A percentile compares a stretch with the other conserved stretches of the same genome.
Conservation (phyloP, 352 stramenopile species). For the Pythium periplocum region DNA sequence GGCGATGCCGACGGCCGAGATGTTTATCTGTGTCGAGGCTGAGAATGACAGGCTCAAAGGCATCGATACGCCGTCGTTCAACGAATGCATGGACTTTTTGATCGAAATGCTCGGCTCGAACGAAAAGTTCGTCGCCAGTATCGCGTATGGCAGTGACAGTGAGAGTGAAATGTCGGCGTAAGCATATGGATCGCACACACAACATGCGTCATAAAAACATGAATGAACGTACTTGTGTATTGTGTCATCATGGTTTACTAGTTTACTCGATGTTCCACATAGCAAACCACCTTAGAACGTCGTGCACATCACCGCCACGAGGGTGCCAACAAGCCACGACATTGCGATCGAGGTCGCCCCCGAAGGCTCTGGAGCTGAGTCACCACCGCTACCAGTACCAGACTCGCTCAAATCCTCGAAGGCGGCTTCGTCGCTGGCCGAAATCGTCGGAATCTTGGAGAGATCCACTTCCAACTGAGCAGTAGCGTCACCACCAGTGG, state of each 20-base stretch:
- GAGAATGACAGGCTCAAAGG: background rate
- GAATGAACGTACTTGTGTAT: background rate
- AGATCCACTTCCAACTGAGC: constrained; percentile 50
- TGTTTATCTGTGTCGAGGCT: background rate
- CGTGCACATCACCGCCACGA: constrained; percentile 1
- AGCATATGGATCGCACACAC: constrained; percentile 8
- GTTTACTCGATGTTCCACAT: no score
- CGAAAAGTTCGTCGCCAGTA: background rate
- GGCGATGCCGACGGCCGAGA: background rate
- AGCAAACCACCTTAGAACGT: background rate
- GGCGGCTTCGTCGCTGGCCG: constrained; percentile 30
- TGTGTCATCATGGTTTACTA: no score
- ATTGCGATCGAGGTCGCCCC: constrained; percentile 1
- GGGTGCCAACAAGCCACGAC: no score
- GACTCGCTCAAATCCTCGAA: constrained; percentile 12
- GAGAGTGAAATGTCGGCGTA: background rate
- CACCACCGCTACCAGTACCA: background rate
- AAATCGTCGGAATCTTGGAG: constrained; percentile 37
- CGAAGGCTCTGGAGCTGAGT: background rate
- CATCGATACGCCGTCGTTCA: constrained; percentile 1
- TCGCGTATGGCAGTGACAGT: background rate
- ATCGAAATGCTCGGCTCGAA: constrained; percentile 25
- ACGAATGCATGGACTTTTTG: constrained; percentile 30
- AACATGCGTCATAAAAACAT: background rate
- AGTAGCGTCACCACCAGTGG: constrained; percentile 21